These are phyloP conservation scores for Achaetomiella virescens DNA, from an alignment of 495 filamentous ascomycete species.

Conservation along the genomic window DNA sequence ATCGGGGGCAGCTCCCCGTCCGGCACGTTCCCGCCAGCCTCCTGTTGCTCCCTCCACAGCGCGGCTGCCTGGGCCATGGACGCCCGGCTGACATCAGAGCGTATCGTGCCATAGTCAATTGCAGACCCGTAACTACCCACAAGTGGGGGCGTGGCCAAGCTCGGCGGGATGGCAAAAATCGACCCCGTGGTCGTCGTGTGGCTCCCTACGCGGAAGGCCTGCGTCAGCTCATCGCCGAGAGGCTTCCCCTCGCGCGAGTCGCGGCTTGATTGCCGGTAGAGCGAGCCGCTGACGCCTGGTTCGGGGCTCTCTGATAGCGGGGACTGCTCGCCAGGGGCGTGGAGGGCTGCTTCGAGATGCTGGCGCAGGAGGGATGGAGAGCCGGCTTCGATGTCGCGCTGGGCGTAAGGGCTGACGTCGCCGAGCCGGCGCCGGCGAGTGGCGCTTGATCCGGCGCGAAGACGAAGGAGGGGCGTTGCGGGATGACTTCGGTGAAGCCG, in stretches of 20 bases:
- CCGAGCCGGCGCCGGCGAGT: conserved; percentile 17
- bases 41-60: conserved; percentile 66
- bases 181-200: conserved; percentile 32
- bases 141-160: conserved; percentile 54
- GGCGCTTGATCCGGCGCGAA: conserved; percentile 44
- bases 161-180: conserved; percentile 57
- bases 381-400: conserved; percentile 31
- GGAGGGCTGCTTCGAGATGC: conserved; percentile 31
- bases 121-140: conserved; percentile 63
- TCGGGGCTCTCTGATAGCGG: conserved; percentile 16
- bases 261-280: conserved; percentile 10
- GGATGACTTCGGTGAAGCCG: conserved; percentile 77
- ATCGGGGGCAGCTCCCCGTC: conserved; percentile 71
- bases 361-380: conserved; percentile 35
- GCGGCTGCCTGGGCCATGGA: conserved; percentile 66
- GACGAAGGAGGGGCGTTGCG: conserved; percentile 65
- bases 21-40: conserved; percentile 35
- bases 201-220: conserved; percentile 30
- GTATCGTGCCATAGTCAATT: conserved; percentile 65
- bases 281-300: conserved; percentile 14
- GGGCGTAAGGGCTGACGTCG: conserved; percentile 28
- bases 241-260: conserved; percentile 39
- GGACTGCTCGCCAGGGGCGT: conserved; percentile 15
- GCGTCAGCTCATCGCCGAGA: conserved; percentile 31
- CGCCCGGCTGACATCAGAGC: conserved; percentile 59